Evolutionary conservation across 2,329 filamentous ascomycete genomes (phyloP), one percentile per base, ranked within the genome.

Genomic region (Cladophialophora psammophila): DNA sequence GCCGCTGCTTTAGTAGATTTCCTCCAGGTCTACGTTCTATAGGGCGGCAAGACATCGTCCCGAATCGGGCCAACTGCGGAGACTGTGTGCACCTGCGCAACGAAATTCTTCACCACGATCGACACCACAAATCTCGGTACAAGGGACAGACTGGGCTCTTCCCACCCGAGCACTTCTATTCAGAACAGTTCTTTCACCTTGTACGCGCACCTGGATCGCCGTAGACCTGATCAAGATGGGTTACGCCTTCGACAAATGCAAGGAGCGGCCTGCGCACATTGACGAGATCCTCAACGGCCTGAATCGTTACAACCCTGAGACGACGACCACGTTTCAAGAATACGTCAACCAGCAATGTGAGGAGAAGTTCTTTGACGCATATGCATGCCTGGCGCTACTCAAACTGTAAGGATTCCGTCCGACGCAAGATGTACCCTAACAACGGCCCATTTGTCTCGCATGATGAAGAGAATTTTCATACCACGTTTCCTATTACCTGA

Each of bases 401-500:
- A 99, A 99, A 85, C 87, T 99, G 95, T 99, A 86, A 90, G 78
- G 78, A 50, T 56, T n/a, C 42, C 36, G 34, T 34, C 34, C 3
- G 45, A 10, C 59, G 50, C 35, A 7, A n/a, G 9, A 15, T 35
- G 26, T n/a, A n/a, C 38, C 31, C 10, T 35, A 10, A 7, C 6
- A 8, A 42, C 20, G 31, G 26, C n/a, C 34, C 34, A n/a, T 53
- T 52, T 10, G 31, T n/a, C 52, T 65, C 70, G 62, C 74, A 86
- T 92, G 91, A 96, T 94, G 92, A 93, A 86, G 80, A 83, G 85
- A 80, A 75, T 78, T 82, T 75, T 73, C 74, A 74, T 88, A 82
- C 81, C 90, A 96, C 92, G 93, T 97, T 97, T 96, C 92, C 92
- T 97, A 96, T 97, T 97, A 96, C 88, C 92, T 92, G 93, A 96